Base-by-base conservation (phyloP, 768 basidiomycete genomes). In the Suillus subalutaceus region DNA sequence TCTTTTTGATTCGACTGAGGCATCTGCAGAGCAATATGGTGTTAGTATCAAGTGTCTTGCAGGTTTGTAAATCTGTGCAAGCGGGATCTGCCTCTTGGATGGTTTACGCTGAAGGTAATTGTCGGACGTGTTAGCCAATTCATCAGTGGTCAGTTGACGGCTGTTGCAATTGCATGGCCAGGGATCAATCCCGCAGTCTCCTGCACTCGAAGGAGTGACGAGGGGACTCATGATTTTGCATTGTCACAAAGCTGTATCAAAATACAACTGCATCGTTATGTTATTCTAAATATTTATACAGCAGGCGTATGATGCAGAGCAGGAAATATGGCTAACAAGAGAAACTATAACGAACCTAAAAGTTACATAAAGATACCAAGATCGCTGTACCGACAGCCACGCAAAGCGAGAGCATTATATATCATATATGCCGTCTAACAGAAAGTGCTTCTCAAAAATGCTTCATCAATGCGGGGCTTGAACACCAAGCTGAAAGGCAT, bases 401-500 rank as follows among this genome's bases (percentile, higher is more conserved):
- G 8, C 3, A 23, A 40, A 10, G 57, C 23, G 23, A 1, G 40
- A 58, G 7, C 8, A n/a, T 58, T 23, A 15, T 59, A 26, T 26
- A 2, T 32, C 4, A 4, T 32, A 40, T 16, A 59, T 16, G 5
- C 18, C 23, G 40, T 41, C 26, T 40, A 59, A 41, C 5, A 10
- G 26, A 59, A 41, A 10, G 23, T 35, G 8, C 2, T 16, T 26
- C 40, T 70, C 67, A 75, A 20, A 5, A 62, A 48, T 4, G 52
- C 32, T 4, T 55, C 63, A 13, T 71, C 68, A 46, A 76, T 72
- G 58, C 87, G 73, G 0, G 87, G 86, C 66, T 83, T 83, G 69
- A 91, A 90, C 6, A 73, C 60, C 5, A 86, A 82, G 30, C 79
- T 80, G 71, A 91, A 92, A 6, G 87, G 87, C 61, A 82, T 71